Base-by-base conservation (phyloP, 139 green algal genomes). In the Tetraselmis chui region DNA sequence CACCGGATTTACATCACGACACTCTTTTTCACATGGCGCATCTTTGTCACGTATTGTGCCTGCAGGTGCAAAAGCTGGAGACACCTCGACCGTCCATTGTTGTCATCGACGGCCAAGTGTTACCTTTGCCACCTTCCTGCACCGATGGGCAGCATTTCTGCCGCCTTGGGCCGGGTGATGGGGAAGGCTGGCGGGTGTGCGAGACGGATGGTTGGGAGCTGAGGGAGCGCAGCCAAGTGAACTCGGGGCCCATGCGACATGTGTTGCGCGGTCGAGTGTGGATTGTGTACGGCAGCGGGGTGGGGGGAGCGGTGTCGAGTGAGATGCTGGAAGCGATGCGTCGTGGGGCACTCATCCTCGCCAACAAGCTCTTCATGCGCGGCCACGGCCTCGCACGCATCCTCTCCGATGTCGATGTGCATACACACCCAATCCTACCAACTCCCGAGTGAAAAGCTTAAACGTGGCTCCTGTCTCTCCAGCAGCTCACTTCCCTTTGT, bases 201-300 rank as follows among this genome's bases (percentile, higher is more conserved):
- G 5, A 28, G 2, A 31, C 2, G 2, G 30, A 83, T 23, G 2
- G 5, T 2, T 83, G 79, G 79, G 27, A 28, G 27, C 24, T 2
- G 29, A 23, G 27, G 25, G 79, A 83, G 31, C 30, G 79, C 11
- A 31, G 80, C 28, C 28, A 32, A 22, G 2, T 11, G 79, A 83
- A 83, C 11, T 30, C 28, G 23, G 79, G 79, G 28, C 79, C 79
- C 27, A 83, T 83, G 79, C 2, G 79, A 22, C 79, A 83, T 26
- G 32, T 83, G 32, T 28, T 83, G 59, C 29, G 80, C 2, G 79
- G 79, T 28, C 28, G 28, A 23, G 2, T 76, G 29, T 28, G 26
- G 79, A 23, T 83, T 18, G 67, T 83, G 26, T 83, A 83, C 27
- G 79, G 79, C 18, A 83, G 31, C n/a, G n/a, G n/a, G 28, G 2